Percentiles rank a stretch among this genome's conserved stretches.
These are phyloP conservation scores for Quercus berberidifolia DNA, from an alignment of 306 rosid species.

Conservation along the genomic window DNA sequence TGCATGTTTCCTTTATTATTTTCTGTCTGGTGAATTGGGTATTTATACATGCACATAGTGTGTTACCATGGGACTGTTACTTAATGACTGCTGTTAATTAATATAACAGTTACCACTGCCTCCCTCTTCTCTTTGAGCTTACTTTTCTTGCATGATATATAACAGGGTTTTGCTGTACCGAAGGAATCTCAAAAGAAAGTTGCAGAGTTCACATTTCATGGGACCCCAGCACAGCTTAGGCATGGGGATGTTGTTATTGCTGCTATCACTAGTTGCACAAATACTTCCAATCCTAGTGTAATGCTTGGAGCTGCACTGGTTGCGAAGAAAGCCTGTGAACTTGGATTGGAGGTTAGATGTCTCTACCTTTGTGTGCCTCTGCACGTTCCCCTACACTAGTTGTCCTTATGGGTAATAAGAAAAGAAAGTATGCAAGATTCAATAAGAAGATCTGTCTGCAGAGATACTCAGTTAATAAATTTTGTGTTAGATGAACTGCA, in stretches of 20 bases:
- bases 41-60: not conserved
- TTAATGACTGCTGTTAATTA: not conserved
- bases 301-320: conserved; percentile 99
- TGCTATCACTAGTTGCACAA: conserved; percentile 98
- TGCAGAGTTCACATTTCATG: conserved; percentile 63
- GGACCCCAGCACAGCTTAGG: conserved; percentile 70
- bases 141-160: conserved; percentile 26
- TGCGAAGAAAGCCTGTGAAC: conserved; percentile 95
- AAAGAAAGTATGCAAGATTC: not conserved
- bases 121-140: conserved; percentile 27
- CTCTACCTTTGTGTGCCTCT: conserved; percentile 21
- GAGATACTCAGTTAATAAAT: conserved; percentile 11
- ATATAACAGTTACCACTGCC: not conserved
- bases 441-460: not conserved
- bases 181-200: conserved; percentile 71
- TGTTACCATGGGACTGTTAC: not conserved
- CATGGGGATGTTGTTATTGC: conserved; percentile 98
- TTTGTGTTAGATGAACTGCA: not conserved
- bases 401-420: conserved; percentile 10
- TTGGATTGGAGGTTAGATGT: conserved; percentile 84
- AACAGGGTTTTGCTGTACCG: conserved; percentile 89
- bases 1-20: not conserved
- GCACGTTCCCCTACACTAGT: not conserved
- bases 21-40: not conserved
- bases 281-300: conserved; percentile 98